These are phyloP conservation scores for Rhynchospora pubera DNA, from an alignment of 176 grass and related monocot genomes.

Conservation along the genomic window DNA sequence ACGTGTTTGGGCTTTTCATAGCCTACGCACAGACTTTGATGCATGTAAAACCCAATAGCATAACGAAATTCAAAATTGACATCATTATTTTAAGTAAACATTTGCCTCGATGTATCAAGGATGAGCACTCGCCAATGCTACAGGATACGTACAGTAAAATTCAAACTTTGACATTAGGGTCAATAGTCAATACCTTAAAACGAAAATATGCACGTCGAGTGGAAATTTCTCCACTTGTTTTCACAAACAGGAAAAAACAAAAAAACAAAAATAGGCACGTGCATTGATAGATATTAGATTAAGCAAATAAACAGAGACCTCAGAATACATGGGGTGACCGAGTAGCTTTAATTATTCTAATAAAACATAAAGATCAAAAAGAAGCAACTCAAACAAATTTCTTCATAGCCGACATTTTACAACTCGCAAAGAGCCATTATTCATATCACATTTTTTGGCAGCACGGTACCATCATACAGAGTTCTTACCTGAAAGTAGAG, in stretches of 20 bases:
- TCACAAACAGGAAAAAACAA: too few relatives aligned
- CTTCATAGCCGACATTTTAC: constrained; percentile 17
- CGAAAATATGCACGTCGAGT: neutral
- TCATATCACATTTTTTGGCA: constrained; percentile 23
- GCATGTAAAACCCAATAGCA: too few relatives aligned
- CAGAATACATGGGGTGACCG: neutral
- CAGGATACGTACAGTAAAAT: neutral
- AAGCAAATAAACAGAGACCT: neutral
- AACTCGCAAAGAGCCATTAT: neutral
- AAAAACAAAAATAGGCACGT: neutral
- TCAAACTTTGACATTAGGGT: neutral
- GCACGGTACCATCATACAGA: neutral
- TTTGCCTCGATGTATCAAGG: too few relatives aligned
- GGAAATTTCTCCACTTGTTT: too few relatives aligned
- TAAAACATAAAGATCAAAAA: neutral
- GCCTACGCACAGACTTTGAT: too few relatives aligned
- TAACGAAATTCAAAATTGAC: too few relatives aligned
- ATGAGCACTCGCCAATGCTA: neutral
- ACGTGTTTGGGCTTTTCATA: neutral
- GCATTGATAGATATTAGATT: neutral
- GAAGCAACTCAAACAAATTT: neutral
- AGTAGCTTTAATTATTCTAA: constrained; percentile 15
- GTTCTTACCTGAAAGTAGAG: constrained; percentile 1
- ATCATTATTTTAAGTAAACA: too few relatives aligned
- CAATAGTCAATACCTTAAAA: neutral